Percentiles rank a stretch among this genome's conserved stretches.
Evolutionary conservation across 2,329 filamentous ascomycete genomes (phyloP).

Genomic region (Hypomyces rosellus): DNA sequence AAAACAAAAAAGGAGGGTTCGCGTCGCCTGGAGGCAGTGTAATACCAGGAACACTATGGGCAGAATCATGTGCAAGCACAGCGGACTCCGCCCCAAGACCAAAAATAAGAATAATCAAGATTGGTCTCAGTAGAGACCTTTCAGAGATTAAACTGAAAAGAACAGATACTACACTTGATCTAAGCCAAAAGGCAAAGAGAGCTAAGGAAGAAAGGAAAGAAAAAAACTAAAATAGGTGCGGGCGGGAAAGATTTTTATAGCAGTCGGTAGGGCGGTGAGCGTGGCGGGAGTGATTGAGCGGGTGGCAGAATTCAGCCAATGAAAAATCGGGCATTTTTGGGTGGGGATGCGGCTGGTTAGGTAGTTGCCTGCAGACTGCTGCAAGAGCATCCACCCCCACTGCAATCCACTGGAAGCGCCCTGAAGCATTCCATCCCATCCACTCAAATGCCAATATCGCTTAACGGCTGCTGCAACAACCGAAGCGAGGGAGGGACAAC

Average conservation of each 20-base stretch:
- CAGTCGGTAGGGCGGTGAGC: neutral
- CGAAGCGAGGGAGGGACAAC: too few relatives aligned
- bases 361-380: too few relatives aligned
- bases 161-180: constrained; percentile 95
- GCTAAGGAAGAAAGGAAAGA: constrained; percentile 28
- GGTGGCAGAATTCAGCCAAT: too few relatives aligned
- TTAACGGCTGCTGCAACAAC: too few relatives aligned
- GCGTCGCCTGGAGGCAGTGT: constrained; percentile 37
- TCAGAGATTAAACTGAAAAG: constrained; percentile 96
- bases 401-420: too few relatives aligned
- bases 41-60: constrained; percentile 37
- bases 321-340: too few relatives aligned
- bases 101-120: constrained; percentile 72
- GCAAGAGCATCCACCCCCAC: too few relatives aligned
- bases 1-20: constrained; percentile 26
- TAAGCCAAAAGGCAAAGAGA: constrained; percentile 58
- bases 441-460: too few relatives aligned
- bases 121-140: constrained; percentile 65
- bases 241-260: constrained; percentile 17
- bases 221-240: constrained; percentile 5
- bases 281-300: constrained; percentile 1
- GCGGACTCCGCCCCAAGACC: constrained; percentile 24
- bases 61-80: constrained; percentile 33
- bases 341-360: too few relatives aligned
- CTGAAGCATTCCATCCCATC: too few relatives aligned